Percentiles rank a stretch among this genome's conserved stretches.
Conservation (phyloP, 352 stramenopile species). For the Globisporangium sylvaticum region DNA sequence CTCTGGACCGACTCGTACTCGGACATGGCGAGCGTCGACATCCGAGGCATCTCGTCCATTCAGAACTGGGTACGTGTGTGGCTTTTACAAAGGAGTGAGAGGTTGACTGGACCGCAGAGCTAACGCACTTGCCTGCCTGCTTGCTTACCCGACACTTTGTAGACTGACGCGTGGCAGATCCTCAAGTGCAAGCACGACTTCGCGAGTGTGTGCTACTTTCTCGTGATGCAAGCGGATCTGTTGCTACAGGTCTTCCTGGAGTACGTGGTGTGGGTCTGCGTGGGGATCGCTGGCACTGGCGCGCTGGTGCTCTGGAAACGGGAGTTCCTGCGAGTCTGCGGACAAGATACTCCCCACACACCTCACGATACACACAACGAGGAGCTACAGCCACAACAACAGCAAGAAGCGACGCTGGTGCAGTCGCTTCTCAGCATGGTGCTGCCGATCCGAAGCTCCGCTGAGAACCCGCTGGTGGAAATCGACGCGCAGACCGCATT, state of each 20-base stretch:
- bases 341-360: not conserved
- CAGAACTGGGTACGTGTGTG: slow-evolving; percentile 25
- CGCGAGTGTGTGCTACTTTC: slow-evolving; percentile 32
- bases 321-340: slow-evolving; percentile 22
- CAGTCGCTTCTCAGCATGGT: slow-evolving; percentile 9
- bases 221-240: slow-evolving; percentile 31
- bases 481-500: slow-evolving; percentile 1
- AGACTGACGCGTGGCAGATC: slow-evolving; percentile 29
- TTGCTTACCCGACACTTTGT: not conserved
- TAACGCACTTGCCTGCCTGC: not conserved
- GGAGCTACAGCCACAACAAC: not conserved
- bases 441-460: slow-evolving; percentile 7
- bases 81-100: not conserved
- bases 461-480: slow-evolving; percentile 1
- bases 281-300: slow-evolving; percentile 30
- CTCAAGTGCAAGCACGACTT: slow-evolving; percentile 43
- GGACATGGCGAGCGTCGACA: slow-evolving; percentile 46
- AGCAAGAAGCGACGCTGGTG: not conserved
- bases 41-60: slow-evolving; percentile 44
- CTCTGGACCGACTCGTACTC: slow-evolving; percentile 65
- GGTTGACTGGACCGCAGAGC: not conserved
- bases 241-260: slow-evolving; percentile 30
- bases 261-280: slow-evolving; percentile 35
- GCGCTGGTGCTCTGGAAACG: slow-evolving; percentile 40
- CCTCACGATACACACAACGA: not conserved